Conservation (phyloP, 805 yeast genomes). For the Saccharomycopsis sp. region DNA sequence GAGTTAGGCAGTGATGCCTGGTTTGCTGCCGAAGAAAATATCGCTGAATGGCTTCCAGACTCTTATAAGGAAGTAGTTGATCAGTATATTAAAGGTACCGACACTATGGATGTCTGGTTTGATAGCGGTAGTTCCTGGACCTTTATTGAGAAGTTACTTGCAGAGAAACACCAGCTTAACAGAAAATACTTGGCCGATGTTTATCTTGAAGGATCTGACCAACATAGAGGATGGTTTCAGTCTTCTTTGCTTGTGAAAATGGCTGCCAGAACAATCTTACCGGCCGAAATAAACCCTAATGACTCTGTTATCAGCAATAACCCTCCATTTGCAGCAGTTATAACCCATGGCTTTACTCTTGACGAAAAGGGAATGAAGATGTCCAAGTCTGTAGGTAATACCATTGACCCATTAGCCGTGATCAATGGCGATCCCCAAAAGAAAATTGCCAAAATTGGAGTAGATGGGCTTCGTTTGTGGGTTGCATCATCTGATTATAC, state of each 20-base stretch:
- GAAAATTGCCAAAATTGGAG: constrained; percentile 61
- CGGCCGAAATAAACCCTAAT: constrained; percentile 26
- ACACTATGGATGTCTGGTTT: constrained; percentile 99
- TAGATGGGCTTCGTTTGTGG: constrained; percentile 88
- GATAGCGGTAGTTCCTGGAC: constrained; percentile 95
- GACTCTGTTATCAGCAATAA: constrained; percentile 23
- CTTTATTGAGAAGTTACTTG: constrained; percentile 23
- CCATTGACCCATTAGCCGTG: constrained; percentile 60
- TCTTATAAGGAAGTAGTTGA: constrained; percentile 35
- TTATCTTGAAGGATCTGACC: constrained; percentile 97
- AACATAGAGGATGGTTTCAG: constrained; percentile 99
- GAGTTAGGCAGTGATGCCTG: constrained; percentile 69
- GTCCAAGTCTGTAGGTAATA: constrained; percentile 91
- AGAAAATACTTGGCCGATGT: constrained; percentile 60
- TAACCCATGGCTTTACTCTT: constrained; percentile 91
- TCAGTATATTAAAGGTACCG: constrained; percentile 59
- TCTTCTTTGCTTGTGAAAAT: constrained; percentile 79
- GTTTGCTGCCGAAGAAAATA: constrained; percentile 54
- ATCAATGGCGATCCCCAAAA: constrained; percentile 51
- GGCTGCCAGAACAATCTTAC: constrained; percentile 31
- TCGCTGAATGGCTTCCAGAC: constrained; percentile 70
- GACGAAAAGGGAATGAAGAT: constrained; percentile 83
- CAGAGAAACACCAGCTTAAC: constrained; percentile 24
- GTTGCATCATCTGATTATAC: constrained; percentile 86
- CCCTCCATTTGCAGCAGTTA: constrained; percentile 67